Evolutionary conservation across 1,284 basidiomycete genomes (phyloP).

Genomic region (Uromyces viciae-fabae): DNA sequence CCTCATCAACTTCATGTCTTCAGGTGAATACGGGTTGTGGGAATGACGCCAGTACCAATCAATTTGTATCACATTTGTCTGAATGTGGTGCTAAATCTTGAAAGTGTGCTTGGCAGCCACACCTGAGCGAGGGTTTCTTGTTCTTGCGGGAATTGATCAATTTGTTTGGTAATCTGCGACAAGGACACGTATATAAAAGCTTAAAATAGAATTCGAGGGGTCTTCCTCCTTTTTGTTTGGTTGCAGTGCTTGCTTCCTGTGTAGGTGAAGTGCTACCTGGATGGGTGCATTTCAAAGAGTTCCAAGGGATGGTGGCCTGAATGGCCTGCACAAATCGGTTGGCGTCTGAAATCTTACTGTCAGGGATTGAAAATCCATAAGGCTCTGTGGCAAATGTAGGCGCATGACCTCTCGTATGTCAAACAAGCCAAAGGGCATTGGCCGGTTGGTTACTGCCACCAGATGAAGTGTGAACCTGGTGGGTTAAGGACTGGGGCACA

Average conservation of each 20-base stretch:
- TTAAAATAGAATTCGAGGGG: neutral
- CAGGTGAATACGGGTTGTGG: neutral
- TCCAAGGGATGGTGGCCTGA: neutral
- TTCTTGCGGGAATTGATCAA: neutral
- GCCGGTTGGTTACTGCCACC: neutral
- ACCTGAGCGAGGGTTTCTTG: neutral
- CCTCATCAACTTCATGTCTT: neutral
- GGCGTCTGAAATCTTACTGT: neutral
- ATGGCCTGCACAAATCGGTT: neutral
- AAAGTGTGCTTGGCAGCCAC: neutral
- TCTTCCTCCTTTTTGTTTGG: neutral
- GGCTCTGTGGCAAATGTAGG: neutral
- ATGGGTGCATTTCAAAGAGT: neutral
- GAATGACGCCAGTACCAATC: neutral
- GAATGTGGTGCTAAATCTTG: neutral
- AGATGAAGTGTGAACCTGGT: neutral
- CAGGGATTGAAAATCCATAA: neutral
- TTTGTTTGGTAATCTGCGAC: neutral
- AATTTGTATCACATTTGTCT: neutral
- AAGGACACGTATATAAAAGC: neutral
- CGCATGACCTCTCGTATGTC: neutral
- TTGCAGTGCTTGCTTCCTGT: no score
- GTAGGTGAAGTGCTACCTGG: neutral
- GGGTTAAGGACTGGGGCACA: neutral
- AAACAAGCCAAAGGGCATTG: neutral